These are phyloP conservation scores for Tolypocladium tropicale DNA, from an alignment of 2,329 filamentous ascomycete genomes.

Conservation along the genomic window DNA sequence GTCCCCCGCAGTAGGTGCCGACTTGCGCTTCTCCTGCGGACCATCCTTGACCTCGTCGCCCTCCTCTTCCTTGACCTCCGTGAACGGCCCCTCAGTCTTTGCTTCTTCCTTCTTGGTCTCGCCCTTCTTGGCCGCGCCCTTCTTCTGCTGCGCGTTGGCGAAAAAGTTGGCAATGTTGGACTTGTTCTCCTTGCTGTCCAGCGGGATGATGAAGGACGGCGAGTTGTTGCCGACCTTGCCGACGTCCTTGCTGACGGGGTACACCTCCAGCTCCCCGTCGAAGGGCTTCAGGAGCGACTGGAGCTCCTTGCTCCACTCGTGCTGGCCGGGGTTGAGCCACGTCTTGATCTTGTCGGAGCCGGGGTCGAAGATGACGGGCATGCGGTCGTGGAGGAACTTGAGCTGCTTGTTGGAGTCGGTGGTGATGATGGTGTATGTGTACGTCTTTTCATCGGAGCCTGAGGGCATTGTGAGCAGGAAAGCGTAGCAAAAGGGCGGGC, in stretches of 20 bases:
- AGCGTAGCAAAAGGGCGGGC: not conserved
- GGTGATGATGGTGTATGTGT: slow-evolving; percentile 91
- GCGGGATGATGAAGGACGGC: slow-evolving; percentile 68
- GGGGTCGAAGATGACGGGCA: slow-evolving; percentile 86
- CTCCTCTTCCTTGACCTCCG: slow-evolving; percentile 4
- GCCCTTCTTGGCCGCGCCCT: not conserved
- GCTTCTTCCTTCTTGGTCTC: not conserved
- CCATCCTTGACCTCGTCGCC: slow-evolving; percentile 2
- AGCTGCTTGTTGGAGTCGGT: slow-evolving; percentile 77
- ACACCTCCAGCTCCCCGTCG: slow-evolving; percentile 68
- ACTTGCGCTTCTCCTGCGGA: slow-evolving; percentile 13
- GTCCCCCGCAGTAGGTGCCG: slow-evolving; percentile 5
- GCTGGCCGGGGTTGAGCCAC: slow-evolving; percentile 68
- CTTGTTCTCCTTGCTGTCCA: slow-evolving; percentile 82
- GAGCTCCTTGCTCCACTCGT: slow-evolving; percentile 68
- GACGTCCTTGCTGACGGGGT: slow-evolving; percentile 79
- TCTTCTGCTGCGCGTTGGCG: slow-evolving; percentile 40
- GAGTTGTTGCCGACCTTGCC: slow-evolving; percentile 93
- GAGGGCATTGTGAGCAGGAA: not conserved
- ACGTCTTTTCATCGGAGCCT: slow-evolving; percentile 51
- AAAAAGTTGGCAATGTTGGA: slow-evolving; percentile 94
- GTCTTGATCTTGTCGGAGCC: slow-evolving; percentile 56
- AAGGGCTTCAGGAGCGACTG: slow-evolving; percentile 74
- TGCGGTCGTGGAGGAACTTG: slow-evolving; percentile 81
- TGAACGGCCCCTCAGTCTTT: not conserved